Conservation (phyloP, 2,329 filamentous ascomycete genomes). For the Didymella pomorum region DNA sequence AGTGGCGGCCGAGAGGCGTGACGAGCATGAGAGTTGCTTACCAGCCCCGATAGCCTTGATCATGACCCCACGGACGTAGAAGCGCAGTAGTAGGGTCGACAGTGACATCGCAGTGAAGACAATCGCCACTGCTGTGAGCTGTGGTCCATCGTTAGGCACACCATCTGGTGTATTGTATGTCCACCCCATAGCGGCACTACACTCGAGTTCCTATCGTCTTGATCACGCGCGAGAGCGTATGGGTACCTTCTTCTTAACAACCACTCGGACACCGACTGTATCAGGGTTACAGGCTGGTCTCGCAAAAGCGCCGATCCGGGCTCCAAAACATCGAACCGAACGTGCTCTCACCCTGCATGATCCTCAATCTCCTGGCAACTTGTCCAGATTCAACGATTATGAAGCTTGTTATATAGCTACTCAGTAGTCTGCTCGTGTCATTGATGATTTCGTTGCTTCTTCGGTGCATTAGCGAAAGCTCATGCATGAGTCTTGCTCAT, state of each 20-base stretch:
- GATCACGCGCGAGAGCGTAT: neutral
- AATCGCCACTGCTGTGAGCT: conserved; percentile 17
- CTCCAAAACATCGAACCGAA: neutral
- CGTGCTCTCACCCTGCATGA: neutral
- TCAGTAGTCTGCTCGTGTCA: neutral
- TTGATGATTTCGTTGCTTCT: neutral
- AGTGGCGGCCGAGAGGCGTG: neutral
- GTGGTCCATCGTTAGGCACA: conserved; percentile 15
- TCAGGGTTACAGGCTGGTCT: neutral
- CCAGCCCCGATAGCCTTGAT: conserved; percentile 26
- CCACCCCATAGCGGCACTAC: conserved; percentile 20
- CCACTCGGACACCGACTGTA: neutral
- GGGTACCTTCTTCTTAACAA: neutral
- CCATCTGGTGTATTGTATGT: conserved; percentile 21
- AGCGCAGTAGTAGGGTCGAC: conserved; percentile 13
- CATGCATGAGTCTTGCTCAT: neutral
- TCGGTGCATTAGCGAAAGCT: neutral
- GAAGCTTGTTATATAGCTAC: neutral
- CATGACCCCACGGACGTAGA: conserved; percentile 26
- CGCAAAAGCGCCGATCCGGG: neutral
- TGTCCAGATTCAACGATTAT: neutral
- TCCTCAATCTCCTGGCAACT: neutral
- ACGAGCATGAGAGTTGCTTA: conserved; percentile 4
- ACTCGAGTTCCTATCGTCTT: neutral
- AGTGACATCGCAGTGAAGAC: conserved; percentile 19